A percentile compares a stretch with the other conserved stretches of the same genome.
Evolutionary conservation across 2,329 filamentous ascomycete genomes (phyloP).

Genomic region (Lecanicillium sp.): DNA sequence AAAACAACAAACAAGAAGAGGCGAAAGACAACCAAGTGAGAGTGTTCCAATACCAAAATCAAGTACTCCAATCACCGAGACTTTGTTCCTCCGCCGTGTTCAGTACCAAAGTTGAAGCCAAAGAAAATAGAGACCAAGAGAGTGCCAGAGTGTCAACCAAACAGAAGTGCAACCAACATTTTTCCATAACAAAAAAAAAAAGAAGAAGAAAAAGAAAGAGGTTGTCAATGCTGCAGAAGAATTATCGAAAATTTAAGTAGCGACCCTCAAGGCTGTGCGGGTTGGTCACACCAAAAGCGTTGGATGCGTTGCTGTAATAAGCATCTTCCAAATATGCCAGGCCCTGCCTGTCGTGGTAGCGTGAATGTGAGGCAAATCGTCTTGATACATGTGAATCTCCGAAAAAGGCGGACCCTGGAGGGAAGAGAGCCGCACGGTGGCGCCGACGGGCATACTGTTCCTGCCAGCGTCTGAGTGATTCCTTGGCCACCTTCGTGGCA

Average conservation of each 20-base stretch:
- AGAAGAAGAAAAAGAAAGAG: neutral
- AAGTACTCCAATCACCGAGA: slow-evolving; percentile 12
- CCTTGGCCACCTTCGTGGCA: slow-evolving; percentile 39
- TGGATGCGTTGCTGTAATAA: slow-evolving; percentile 14
- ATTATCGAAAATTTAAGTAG: slow-evolving; percentile 15
- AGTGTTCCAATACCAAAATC: slow-evolving; percentile 12
- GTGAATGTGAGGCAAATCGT: slow-evolving; percentile 21
- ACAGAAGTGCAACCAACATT: slow-evolving; percentile 5
- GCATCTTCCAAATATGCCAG: slow-evolving; percentile 12
- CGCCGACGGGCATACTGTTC: slow-evolving; percentile 39
- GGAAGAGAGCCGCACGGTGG: slow-evolving; percentile 34
- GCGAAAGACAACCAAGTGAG: neutral
- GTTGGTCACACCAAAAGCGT: slow-evolving; percentile 14
- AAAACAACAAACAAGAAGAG: neutral
- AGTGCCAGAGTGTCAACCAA: neutral
- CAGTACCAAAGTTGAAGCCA: slow-evolving; percentile 12
- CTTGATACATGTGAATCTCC: slow-evolving; percentile 24
- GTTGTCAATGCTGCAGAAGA: neutral
- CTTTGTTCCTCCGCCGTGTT: neutral
- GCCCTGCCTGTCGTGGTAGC: slow-evolving; percentile 3
- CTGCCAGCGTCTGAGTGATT: slow-evolving; percentile 44
- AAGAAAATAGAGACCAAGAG: slow-evolving; percentile 7
- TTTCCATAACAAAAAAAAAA: too few relatives aligned
- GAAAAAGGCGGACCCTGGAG: slow-evolving; percentile 30
- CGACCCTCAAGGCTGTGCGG: slow-evolving; percentile 6